These are phyloP conservation scores for Malassezia slooffiae DNA, from an alignment of 1,284 basidiomycete species.

Conservation along the genomic window DNA sequence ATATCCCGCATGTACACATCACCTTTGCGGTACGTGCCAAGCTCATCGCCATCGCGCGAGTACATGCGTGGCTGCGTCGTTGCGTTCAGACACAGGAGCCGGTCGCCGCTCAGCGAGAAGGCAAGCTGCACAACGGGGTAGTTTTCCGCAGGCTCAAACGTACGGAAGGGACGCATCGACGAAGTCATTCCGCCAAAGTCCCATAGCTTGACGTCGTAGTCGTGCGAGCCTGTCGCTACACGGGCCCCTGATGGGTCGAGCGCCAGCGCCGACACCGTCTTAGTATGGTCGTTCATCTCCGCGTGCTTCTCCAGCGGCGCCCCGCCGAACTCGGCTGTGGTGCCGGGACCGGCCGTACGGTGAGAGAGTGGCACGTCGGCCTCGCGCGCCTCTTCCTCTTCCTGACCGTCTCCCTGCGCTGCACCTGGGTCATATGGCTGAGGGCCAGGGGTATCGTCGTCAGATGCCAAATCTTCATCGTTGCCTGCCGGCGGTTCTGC, in stretches of 20 bases:
- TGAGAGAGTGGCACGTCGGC: not conserved
- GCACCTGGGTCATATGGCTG: too few relatives aligned
- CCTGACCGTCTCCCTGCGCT: not conserved
- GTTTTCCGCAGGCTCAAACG: constrained; percentile 81
- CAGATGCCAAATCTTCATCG: not conserved
- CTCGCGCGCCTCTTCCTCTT: not conserved
- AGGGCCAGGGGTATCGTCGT: too few relatives aligned
- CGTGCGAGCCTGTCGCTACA: constrained; percentile 78
- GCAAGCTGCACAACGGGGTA: constrained; percentile 51
- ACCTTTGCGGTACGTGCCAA: constrained; percentile 61
- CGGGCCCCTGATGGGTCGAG: constrained; percentile 88
- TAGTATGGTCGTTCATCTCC: constrained; percentile 79
- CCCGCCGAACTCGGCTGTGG: constrained; percentile 3
- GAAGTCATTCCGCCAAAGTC: constrained; percentile 97
- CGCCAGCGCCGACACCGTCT: constrained; percentile 77
- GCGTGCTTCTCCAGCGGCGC: constrained; percentile 61
- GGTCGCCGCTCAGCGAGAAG: constrained; percentile 19
- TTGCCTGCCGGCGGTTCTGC: not conserved
- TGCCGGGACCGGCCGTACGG: constrained; percentile 7
- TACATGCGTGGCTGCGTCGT: constrained; percentile 78
- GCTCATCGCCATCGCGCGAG: constrained; percentile 49
- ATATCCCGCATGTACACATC: constrained; percentile 97
- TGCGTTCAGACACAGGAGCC: constrained; percentile 56
- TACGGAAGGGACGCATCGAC: constrained; percentile 77
- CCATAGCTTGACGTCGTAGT: constrained; percentile 96